Evolutionary conservation across 352 stramenopile species (phyloP), one percentile per base, ranked within the genome.

Genomic region (Pythium utonaiense): DNA sequence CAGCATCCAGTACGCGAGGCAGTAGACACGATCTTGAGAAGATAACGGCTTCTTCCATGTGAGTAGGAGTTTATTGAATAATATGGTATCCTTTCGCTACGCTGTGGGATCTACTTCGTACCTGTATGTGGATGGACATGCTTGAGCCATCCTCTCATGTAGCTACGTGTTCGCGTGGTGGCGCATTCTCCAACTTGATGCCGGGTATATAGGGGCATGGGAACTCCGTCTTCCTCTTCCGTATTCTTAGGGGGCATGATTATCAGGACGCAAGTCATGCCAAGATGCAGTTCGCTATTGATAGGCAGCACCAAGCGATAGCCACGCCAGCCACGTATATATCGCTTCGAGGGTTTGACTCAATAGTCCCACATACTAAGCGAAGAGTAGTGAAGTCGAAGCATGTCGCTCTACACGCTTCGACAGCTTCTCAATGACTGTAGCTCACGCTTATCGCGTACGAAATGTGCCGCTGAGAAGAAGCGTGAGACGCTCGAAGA

Each of bases 401-500:
- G 40, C 30, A 88, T 88, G 76, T 85, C 80, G 69, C 65, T 92
- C 52, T 90, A 90, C 64, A 90, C 82, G 64, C 73, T 90, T 54
- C 81, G 84, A 63, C 77, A 90, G 30, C 66, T 89, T 44, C 77
- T 92, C 30, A 75, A 83, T 30, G 82, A 90, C 66, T 92, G 80
- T 65, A 88, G 78, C 48, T 66, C 72, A 28, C 74, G 74, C 31
- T 55, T 82, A 52, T 77, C 74, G 27, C 77, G 82, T 36, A 90
- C 82, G 42, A 74, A 77, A 65, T 74, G 73, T 36, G 66, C 76
- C 9, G 53, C 73, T 7, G 75, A 89, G 33, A 82, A 78, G 61
- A 90, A 89, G 61, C 74, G 72, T 25, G 80, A 92, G 61, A 90
- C 75, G 10, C 75, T 91, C 14, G 82, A 87, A 56, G 76, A 86